phyloP scores from a whole-genome alignment of 1,284 basidiomycete genomes.

The Cystobasidium pallidum region DNA sequence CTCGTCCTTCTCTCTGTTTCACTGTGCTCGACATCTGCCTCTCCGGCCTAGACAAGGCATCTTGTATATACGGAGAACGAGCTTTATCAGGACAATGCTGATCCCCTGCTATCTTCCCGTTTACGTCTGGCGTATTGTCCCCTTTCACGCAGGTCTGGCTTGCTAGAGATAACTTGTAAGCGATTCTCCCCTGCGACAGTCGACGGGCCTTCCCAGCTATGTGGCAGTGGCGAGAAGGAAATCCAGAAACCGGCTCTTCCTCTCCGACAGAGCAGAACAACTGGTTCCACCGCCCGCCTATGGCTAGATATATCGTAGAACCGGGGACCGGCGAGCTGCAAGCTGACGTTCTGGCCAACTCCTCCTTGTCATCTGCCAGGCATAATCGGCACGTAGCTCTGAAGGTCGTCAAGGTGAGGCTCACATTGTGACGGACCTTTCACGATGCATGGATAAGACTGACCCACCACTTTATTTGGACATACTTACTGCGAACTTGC shows the following conservation, averaged over 20 bases:
- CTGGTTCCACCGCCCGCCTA: no score
- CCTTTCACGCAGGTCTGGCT: constrained; percentile 68
- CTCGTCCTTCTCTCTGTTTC: not conserved
- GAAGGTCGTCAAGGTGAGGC: constrained; percentile 83
- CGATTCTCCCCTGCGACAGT: not conserved
- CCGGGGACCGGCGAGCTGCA: not conserved
- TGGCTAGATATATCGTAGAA: not conserved
- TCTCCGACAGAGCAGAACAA: no score
- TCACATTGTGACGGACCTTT: no score
- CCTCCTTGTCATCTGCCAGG: constrained; percentile 59
- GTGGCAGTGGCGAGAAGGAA: no score
- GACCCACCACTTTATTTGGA: no score
- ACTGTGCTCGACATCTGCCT: not conserved
- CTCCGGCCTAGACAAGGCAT: no score
- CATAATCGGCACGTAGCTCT: constrained; percentile 94
- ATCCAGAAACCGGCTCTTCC: no score
- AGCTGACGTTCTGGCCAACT: not conserved
- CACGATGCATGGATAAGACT: no score
- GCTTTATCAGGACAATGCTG: no score
- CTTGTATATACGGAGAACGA: no score
- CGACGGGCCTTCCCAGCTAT: not conserved
- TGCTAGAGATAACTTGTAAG: constrained; percentile 80
- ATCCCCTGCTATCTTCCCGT: not conserved
- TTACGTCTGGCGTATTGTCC: not conserved
- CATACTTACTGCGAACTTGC: no score